Evolutionary conservation across 2,329 filamentous ascomycete genomes (phyloP).

Genomic region (Fusarium compactum): DNA sequence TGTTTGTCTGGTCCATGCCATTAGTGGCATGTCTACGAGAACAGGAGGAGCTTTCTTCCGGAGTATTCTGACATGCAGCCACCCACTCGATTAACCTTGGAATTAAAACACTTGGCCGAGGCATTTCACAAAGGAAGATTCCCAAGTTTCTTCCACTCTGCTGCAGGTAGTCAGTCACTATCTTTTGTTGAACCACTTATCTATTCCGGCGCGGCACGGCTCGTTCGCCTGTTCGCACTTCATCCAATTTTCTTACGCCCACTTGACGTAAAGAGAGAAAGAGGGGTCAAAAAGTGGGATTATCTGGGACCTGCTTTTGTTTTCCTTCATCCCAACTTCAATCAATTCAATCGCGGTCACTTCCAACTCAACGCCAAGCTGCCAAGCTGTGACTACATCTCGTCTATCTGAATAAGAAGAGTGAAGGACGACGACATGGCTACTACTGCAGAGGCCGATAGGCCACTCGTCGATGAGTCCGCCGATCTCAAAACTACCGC

Average conservation of each 20-base stretch:
- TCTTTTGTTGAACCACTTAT: slow-evolving; percentile 13
- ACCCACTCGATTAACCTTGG: not conserved
- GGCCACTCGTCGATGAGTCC: not conserved
- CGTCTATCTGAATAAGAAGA: not conserved
- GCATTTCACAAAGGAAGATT: not conserved
- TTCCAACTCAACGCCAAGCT: not conserved
- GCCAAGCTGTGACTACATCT: not conserved
- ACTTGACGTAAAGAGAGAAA: not conserved
- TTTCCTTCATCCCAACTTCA: not conserved
- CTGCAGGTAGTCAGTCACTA: not conserved
- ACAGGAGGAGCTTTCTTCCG: not conserved
- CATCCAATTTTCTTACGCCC: not conserved
- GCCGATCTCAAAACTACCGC: not conserved
- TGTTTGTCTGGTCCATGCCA: not conserved
- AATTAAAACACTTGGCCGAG: not conserved
- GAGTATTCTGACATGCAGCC: not conserved
- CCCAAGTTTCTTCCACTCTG: not conserved
- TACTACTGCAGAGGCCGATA: not conserved
- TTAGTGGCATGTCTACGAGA: not conserved
- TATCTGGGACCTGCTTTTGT: not conserved
- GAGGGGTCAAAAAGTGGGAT: slow-evolving; percentile 5
- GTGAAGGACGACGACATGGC: slow-evolving; percentile 11
- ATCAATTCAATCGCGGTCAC: not conserved
- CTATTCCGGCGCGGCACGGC: slow-evolving; percentile 10
- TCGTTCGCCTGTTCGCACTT: not conserved